Base-by-base conservation (phyloP, 768 basidiomycete species). In the Hypholoma sublateritium region DNA sequence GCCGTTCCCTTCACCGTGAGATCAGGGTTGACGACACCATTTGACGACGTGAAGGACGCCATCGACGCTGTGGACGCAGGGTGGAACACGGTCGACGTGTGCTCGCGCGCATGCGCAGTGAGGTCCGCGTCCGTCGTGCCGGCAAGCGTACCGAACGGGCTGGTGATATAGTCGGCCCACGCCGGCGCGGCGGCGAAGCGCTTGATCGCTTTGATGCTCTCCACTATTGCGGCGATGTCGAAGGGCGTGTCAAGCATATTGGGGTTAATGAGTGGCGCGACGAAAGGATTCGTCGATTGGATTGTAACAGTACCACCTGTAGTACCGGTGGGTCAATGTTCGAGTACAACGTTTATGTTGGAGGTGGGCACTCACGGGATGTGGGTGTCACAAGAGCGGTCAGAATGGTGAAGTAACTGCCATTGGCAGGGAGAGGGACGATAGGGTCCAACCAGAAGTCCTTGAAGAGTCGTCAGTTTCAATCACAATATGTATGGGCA, bases 231-330 rank as follows among this genome's bases (percentile, higher is more conserved):
- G 25, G 58, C 54, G 19, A 70, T 56, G 53, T 74, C 74, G 44
- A 70, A 68, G 2, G 57, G 56, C 22, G 63, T 63, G 24, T 46
- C 62, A 21, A 79, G 71, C 69, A 79, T 77, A 45, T 74, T 76
- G 4, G 81, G 78, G 61, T 85, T 72, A 65, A 83, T 80, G n/a
- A 69, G 47, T 0, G 83, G 81, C 24, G 66, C 50, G 41, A 72
- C 71, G 71, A 84, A 82, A 11, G 81, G 74, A 61, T 77, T 65
- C 17, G 69, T 72, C 19, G 79, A 77, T 45, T 69, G 74, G 41
- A 84, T 58, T 8, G 64, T 71, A 13, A 76, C 56, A 8, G 64
- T 66, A n/a, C 77, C 77, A 50, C 74, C 75, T 77, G 47, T 21
- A 22, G 11, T 25, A n/a, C n/a, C n/a, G 52, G 25, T 17, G 9